phyloP scores from a whole-genome alignment of 805 yeast species.

The Priceomyces haplophilus region DNA sequence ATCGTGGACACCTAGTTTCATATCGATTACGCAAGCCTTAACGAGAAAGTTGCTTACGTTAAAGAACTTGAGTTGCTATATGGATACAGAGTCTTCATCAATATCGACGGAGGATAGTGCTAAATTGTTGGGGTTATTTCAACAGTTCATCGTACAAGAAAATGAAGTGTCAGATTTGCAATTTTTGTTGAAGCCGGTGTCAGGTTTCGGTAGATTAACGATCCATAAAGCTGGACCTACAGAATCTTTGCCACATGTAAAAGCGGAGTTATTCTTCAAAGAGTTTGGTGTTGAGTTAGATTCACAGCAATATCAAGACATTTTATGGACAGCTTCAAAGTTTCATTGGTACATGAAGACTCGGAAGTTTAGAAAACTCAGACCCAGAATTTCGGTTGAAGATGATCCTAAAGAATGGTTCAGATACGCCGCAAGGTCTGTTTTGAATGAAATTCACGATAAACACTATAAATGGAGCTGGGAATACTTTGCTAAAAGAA shows the following conservation, averaged over 20 bases:
- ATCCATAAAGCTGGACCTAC: constrained; percentile 78
- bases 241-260: constrained; percentile 62
- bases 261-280: constrained; percentile 74
- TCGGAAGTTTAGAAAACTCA: constrained; percentile 63
- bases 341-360: constrained; percentile 77
- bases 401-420: constrained; percentile 84
- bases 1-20: constrained; percentile 81
- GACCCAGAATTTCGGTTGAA: constrained; percentile 54
- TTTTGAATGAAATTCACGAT: constrained; percentile 77
- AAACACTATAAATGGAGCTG: constrained; percentile 82
- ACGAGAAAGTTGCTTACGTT: constrained; percentile 77
- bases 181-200: constrained; percentile 77
- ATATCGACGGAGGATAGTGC: constrained; percentile 48
- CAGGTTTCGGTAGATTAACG: constrained; percentile 80
- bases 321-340: constrained; percentile 76
- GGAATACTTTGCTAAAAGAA: constrained; percentile 69
- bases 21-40: constrained; percentile 61
- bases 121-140: constrained; percentile 47
- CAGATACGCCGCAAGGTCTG: constrained; percentile 71
- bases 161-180: constrained; percentile 30
- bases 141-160: constrained; percentile 39
- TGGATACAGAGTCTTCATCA: constrained; percentile 67
- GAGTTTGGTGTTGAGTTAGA: constrained; percentile 87
- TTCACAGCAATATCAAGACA: constrained; percentile 78
- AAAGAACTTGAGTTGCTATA: constrained; percentile 72